These are phyloP conservation scores for Termitomyces sp. DNA, from an alignment of 768 basidiomycete genomes.

Conservation along the genomic window DNA sequence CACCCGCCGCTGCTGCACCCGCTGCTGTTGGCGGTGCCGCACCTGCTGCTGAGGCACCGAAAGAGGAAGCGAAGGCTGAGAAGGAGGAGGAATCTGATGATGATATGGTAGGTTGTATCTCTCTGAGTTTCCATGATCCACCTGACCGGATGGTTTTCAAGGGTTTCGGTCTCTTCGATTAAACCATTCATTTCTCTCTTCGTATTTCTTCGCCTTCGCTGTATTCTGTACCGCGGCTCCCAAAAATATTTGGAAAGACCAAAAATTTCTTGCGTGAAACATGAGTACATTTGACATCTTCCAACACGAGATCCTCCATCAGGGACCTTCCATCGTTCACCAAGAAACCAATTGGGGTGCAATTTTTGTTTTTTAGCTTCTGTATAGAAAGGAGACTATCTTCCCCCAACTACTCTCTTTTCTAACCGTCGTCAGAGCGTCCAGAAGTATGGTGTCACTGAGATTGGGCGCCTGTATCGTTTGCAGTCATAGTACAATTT, in stretches of 20 bases:
- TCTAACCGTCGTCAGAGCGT: no score
- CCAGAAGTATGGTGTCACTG: no score
- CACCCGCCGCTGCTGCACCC: conserved; percentile 58
- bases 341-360: no score
- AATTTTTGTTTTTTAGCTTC: no score
- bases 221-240: conserved; percentile 12
- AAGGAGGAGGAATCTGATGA: conserved; percentile 90
- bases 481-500: no score
- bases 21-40: conserved; percentile 51
- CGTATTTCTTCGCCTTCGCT: conserved; percentile 10
- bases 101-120: conserved; percentile 63
- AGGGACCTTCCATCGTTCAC: no score
- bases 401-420: no score
- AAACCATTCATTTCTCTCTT: conserved; percentile 27
- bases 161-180: conserved; percentile 98
- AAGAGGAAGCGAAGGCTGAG: conserved; percentile 81
- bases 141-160: conserved; percentile 21
- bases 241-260: conserved; percentile 14
- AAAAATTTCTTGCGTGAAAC: neutral
- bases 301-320: no score
- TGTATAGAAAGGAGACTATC: no score
- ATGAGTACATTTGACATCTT: no score
- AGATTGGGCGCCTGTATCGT: no score
- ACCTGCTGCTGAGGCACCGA: conserved; percentile 67
- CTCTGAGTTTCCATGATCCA: neutral